Conservation (phyloP, 495 filamentous ascomycete genomes). For the Penicillium samsonianum region DNA sequence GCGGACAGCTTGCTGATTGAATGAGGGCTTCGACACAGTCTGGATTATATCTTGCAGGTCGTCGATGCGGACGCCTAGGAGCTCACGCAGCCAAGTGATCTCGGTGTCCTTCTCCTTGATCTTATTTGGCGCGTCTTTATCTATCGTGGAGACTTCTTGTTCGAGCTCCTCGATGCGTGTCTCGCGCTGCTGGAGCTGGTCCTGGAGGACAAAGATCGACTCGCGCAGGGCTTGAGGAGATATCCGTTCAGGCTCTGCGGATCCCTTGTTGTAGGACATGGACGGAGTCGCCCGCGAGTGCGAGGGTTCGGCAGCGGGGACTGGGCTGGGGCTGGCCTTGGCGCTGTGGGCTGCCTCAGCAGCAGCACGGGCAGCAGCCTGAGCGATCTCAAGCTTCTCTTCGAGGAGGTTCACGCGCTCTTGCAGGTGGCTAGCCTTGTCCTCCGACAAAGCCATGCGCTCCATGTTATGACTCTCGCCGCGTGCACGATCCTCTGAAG, state of each 20-base stretch:
- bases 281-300: conserved; percentile 45
- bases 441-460: conserved; percentile 71
- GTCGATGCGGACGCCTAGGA: conserved; percentile 84
- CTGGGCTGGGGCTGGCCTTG: conserved; percentile 44
- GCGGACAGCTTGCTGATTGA: conserved; percentile 72
- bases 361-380: conserved; percentile 85
- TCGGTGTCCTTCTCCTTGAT: conserved; percentile 89
- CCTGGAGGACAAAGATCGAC: conserved; percentile 92
- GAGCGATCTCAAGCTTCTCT: conserved; percentile 86
- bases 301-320: conserved; percentile 25
- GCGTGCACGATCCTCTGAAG: conserved; percentile 69
- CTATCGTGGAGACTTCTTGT: conserved; percentile 62
- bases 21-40: conserved; percentile 69
- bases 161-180: conserved; percentile 84
- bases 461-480: conserved; percentile 68
- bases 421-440: conserved; percentile 76
- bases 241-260: conserved; percentile 75
- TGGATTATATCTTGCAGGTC: conserved; percentile 91
- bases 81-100: conserved; percentile 91
- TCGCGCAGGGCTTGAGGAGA: conserved; percentile 93
- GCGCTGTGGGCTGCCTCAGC: conserved; percentile 75
- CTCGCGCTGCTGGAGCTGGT: conserved; percentile 94
- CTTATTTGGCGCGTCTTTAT: conserved; percentile 73
- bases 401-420: conserved; percentile 81
- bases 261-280: conserved; percentile 43